phyloP scores from a whole-genome alignment of 2,329 filamentous ascomycete species.

The Neonectria sp. region DNA sequence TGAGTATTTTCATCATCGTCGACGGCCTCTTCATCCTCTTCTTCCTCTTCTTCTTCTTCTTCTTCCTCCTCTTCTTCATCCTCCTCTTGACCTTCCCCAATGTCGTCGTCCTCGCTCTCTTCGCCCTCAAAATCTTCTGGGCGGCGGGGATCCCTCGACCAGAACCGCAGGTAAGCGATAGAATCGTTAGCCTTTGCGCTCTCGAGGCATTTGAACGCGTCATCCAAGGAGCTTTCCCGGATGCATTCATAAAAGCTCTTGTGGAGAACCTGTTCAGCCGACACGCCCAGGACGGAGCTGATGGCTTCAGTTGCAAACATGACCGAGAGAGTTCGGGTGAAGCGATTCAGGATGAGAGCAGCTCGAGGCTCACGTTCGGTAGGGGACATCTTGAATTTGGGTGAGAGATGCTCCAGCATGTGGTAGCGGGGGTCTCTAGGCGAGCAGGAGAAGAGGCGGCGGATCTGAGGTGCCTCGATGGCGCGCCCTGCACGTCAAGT shows the following conservation, averaged over 20 bases:
- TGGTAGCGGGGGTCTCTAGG: conserved; percentile 89
- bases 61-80: conserved; percentile 15
- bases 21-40: background rate
- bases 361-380: conserved; percentile 84
- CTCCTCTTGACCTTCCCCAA: conserved; percentile 21
- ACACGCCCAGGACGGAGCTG: conserved; percentile 80
- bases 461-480: conserved; percentile 82
- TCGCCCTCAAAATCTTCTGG: conserved; percentile 65
- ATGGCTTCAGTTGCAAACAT: conserved; percentile 90
- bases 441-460: conserved; percentile 85
- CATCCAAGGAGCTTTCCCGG: conserved; percentile 80
- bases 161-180: conserved; percentile 90
- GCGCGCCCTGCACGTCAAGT: conserved; percentile 73
- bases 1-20: conserved; percentile 19
- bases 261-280: conserved; percentile 77
- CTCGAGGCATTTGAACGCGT: conserved; percentile 85
- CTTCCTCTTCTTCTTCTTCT: background rate
- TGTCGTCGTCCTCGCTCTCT: conserved; percentile 60
- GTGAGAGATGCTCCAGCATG: conserved; percentile 88
- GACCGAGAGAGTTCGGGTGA: conserved; percentile 84
- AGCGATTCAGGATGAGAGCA: conserved; percentile 88
- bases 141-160: conserved; percentile 81
- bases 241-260: conserved; percentile 93
- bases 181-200: conserved; percentile 92
- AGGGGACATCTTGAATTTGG: conserved; percentile 79